phyloP scores from a whole-genome alignment of 78 protist genomes.

The Dictyostelium citrinum region DNA sequence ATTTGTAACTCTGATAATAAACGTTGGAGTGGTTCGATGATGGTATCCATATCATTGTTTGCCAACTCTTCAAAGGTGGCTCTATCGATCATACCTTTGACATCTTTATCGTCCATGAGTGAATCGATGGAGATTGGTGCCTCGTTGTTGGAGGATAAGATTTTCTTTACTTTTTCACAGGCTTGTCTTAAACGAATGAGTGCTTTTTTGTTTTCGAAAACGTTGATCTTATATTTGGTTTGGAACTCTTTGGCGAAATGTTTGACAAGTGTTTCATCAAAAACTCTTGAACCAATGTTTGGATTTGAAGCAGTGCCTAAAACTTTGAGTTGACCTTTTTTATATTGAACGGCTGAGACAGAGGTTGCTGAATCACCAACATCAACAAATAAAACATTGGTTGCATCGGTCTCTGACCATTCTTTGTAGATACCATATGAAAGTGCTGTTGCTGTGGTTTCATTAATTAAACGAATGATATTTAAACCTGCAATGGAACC shows the following conservation, averaged over 20 bases:
- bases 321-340: slow-evolving; percentile 89
- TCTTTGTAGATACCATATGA: slow-evolving; percentile 93
- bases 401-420: slow-evolving; percentile 85
- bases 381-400: slow-evolving; percentile 88
- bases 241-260: slow-evolving; percentile 81
- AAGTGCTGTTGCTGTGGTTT: slow-evolving; percentile 94
- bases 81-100: slow-evolving; percentile 58
- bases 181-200: slow-evolving; percentile 81
- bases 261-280: slow-evolving; percentile 78
- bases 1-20: slow-evolving; percentile 44
- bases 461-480: slow-evolving; percentile 90
- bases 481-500: slow-evolving; percentile 93
- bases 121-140: slow-evolving; percentile 90
- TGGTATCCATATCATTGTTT: slow-evolving; percentile 40
- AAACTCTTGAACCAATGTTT: slow-evolving; percentile 89
- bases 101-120: slow-evolving; percentile 92
- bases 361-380: slow-evolving; percentile 89
- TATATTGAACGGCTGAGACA: slow-evolving; percentile 81
- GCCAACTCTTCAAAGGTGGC: slow-evolving; percentile 82
- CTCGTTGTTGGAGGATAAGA: slow-evolving; percentile 79
- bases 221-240: slow-evolving; percentile 88
- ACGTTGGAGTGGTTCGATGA: slow-evolving; percentile 45
- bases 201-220: slow-evolving; percentile 80
- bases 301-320: slow-evolving; percentile 73
- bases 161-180: slow-evolving; percentile 91